Evolutionary conservation across 1,139 yeast species (phyloP), one percentile per base, ranked within the genome.

Genomic region (Tardiomyces digboiensis): DNA sequence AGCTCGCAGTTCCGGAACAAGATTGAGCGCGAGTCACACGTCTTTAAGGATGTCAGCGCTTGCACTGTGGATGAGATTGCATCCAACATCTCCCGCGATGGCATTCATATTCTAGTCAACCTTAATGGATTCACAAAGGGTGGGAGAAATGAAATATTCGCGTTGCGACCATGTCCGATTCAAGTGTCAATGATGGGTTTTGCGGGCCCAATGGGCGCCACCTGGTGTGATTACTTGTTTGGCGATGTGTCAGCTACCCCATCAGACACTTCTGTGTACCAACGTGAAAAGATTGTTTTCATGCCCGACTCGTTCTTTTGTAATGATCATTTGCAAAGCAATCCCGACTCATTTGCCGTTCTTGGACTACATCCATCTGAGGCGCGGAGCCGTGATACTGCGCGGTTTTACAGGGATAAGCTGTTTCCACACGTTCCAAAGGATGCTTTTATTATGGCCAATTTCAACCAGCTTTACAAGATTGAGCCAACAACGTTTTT

Each of bases 71-170:
- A 61, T 37, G 57, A 53, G 7, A 47, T 59, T 21, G 59, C 54
- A 3, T 53, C 56, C 12, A 56, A 55, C 29, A 56, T 62, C 38
- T 55, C 52, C 8, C 44, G 44, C 1, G 66, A 62, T 46, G 62
- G 62, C 1, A 55, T 62, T 18, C 66, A 62, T 42, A 50, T 62
- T 10, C 47, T 63, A 37, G 62, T 62, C 10, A 62, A 62, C 42
- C 49, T 62, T 29, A 62, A 62, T 38, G 66, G 66, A 23, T 62
- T 61, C 42, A 62, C 66, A 1, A 54, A 62, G 29, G 66, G 66
- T 1, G 62, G 65, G 2, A 47, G 64, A 7, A 62, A 61, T 40
- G 66, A 62, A 44, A 52, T 62, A 2, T 62, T 62, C 47, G 65
- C 65, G 2, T 54, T 59, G 12, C 48, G 65, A 8, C 62, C 65